Percentiles rank a stretch among this genome's conserved stretches.
phyloP scores from a whole-genome alignment of 805 yeast genomes.

The Teunomyces gatunensis region DNA sequence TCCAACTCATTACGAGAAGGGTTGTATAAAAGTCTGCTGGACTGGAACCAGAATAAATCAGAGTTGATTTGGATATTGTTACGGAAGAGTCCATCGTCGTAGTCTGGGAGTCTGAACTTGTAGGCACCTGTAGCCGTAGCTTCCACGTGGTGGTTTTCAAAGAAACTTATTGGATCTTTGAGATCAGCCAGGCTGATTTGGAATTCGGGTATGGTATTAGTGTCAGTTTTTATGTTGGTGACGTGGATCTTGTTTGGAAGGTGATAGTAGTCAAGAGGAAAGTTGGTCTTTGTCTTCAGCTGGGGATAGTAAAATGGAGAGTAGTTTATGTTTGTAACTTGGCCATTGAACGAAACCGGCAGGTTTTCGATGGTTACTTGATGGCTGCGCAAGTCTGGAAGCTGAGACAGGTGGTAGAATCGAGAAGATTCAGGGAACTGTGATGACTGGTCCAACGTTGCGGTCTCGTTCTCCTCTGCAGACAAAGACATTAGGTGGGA shows the following conservation, averaged over 20 bases:
- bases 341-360: constrained; percentile 21
- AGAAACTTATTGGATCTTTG: constrained; percentile 61
- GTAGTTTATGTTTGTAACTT: constrained; percentile 28
- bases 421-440: constrained; percentile 25
- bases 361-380: constrained; percentile 14
- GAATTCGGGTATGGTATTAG: background rate
- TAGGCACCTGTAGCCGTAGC: constrained; percentile 72
- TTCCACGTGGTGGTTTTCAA: constrained; percentile 49
- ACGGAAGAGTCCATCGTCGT: constrained; percentile 16
- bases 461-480: background rate
- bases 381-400: constrained; percentile 24
- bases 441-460: constrained; percentile 7
- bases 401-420: constrained; percentile 18
- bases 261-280: constrained; percentile 42
- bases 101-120: constrained; percentile 63
- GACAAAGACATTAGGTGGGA: background rate
- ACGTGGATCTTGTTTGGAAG: constrained; percentile 26
- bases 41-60: constrained; percentile 50
- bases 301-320: constrained; percentile 49
- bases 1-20: constrained; percentile 41
- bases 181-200: constrained; percentile 33
- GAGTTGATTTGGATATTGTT: constrained; percentile 36
- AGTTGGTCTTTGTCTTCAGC: constrained; percentile 40
- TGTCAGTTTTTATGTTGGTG: constrained; percentile 6
- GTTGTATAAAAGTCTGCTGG: constrained; percentile 48